phyloP scores from a whole-genome alignment of 2,329 filamentous ascomycete species.

The Fusarium buxicola region DNA sequence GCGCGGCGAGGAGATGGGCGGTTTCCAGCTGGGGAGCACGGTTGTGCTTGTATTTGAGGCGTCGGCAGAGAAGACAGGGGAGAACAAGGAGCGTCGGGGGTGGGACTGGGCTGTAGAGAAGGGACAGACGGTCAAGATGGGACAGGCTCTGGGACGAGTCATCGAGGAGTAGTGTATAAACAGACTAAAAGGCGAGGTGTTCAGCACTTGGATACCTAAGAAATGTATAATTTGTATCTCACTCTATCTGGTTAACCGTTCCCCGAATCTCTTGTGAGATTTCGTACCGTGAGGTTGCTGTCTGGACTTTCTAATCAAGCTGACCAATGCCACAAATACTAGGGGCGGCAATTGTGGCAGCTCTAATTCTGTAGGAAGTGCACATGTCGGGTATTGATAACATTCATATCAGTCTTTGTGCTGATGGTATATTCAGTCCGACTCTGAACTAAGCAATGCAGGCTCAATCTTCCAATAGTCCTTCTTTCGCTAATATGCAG shows the following conservation, averaged over 20 bases:
- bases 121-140: conserved; percentile 89
- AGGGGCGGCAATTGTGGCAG: background rate
- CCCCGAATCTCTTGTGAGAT: background rate
- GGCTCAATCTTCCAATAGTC: conserved; percentile 15
- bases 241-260: background rate
- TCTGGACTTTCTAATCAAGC: background rate
- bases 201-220: conserved; percentile 24
- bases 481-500: conserved; percentile 27
- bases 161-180: conserved; percentile 56
- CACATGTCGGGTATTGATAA: background rate
- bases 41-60: conserved; percentile 98
- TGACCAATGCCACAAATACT: no score
- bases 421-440: conserved; percentile 6
- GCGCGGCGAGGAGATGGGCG: conserved; percentile 96
- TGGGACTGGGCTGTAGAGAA: conserved; percentile 90
- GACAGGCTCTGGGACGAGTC: conserved; percentile 84
- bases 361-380: background rate
- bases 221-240: conserved; percentile 28
- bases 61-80: conserved; percentile 69
- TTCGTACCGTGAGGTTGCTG: background rate
- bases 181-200: conserved; percentile 20
- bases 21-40: conserved; percentile 94
- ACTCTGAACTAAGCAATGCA: conserved; percentile 1
- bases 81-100: conserved; percentile 69
- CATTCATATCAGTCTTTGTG: background rate